These are phyloP conservation scores for Cinchona pubescens DNA, from an alignment of 257 asterid genomes.

Conservation along the genomic window DNA sequence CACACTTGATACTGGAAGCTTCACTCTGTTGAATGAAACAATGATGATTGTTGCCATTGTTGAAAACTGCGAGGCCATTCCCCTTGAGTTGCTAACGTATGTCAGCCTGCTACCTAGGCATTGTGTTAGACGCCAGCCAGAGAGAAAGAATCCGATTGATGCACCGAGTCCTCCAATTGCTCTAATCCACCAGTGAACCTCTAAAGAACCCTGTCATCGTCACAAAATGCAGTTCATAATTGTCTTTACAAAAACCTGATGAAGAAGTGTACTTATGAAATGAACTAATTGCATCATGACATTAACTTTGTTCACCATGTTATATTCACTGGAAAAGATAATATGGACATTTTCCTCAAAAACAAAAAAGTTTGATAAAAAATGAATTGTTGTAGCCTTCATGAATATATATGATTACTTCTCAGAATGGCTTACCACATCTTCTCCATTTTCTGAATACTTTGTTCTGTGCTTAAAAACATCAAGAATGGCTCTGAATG, in stretches of 20 bases:
- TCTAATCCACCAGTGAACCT: conserved; percentile 7
- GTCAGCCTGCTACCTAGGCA: conserved; percentile 6
- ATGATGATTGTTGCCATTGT: neutral
- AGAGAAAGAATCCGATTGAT: neutral
- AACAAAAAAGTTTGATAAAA: too few species aligned
- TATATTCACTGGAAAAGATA: neutral
- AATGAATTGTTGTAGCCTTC: neutral
- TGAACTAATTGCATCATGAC: neutral
- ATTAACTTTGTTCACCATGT: neutral
- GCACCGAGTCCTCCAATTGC: conserved; percentile 12
- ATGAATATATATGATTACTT: too few species aligned
- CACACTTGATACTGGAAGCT: conserved; percentile 10
- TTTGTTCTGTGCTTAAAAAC: conserved; percentile 10
- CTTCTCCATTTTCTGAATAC: conserved; percentile 2
- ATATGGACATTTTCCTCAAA: neutral
- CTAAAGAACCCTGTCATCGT: neutral
- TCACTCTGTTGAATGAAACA: conserved; percentile 2
- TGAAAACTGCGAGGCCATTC: conserved; percentile 9
- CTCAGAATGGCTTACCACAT: neutral
- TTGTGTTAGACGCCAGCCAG: conserved; percentile 1
- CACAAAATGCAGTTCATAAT: neutral
- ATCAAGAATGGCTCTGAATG: conserved; percentile 11
- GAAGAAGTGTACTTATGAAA: neutral
- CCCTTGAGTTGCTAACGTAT: conserved; percentile 1
- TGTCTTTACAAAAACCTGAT: neutral